A percentile compares a stretch with the other conserved stretches of the same genome.
phyloP scores from a whole-genome alignment of 2,329 filamentous ascomycete species.

The Geosmithia flava region DNA sequence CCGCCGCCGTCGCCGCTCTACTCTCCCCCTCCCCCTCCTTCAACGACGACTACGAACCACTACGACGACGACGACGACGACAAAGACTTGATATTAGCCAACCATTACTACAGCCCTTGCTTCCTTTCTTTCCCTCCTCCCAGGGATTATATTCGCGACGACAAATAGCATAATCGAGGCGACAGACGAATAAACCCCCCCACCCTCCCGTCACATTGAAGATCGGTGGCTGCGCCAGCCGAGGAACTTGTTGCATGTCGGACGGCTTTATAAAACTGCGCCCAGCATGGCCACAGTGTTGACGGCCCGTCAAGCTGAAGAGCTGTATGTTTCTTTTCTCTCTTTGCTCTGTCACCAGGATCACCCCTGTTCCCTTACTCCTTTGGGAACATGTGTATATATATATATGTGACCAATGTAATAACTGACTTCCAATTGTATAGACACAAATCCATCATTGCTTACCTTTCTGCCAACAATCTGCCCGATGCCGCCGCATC shows the following conservation, averaged over 20 bases:
- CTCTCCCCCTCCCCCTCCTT: background rate
- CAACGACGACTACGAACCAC: too few species aligned
- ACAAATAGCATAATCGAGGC: too few species aligned
- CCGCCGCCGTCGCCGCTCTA: too few species aligned
- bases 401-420: too few species aligned
- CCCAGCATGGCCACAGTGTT: slow-evolving; percentile 18
- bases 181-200: too few species aligned
- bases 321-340: slow-evolving; percentile 55
- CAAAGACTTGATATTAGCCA: background rate
- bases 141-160: background rate
- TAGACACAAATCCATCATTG: slow-evolving; percentile 88
- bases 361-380: background rate
- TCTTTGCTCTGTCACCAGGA: background rate
- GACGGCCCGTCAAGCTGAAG: slow-evolving; percentile 72
- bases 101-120: too few species aligned
- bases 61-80: background rate
- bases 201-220: background rate
- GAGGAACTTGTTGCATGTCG: slow-evolving; percentile 1
- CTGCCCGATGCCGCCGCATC: slow-evolving; percentile 57
- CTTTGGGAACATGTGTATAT: background rate
- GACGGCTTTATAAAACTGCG: background rate
- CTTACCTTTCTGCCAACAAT: slow-evolving; percentile 68
- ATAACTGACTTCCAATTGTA: slow-evolving; percentile 4
- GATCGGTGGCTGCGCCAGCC: slow-evolving; percentile 1
- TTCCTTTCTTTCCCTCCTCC: too few species aligned